Conservation (phyloP, 2,329 filamentous ascomycete species). For the Microascus cirrosus region DNA sequence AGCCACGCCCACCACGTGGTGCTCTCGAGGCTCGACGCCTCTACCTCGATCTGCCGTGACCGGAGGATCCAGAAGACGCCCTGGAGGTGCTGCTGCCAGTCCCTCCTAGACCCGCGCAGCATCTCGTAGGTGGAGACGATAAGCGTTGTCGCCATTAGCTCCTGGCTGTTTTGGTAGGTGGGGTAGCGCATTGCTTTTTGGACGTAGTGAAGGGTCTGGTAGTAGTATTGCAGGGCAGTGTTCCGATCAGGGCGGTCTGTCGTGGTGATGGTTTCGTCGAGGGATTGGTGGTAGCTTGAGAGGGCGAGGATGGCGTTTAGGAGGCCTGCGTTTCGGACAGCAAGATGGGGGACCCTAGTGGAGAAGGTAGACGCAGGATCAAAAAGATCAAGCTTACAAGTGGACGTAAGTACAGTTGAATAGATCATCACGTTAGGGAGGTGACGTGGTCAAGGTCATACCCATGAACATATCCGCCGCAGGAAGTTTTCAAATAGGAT, state of each 20-base stretch:
- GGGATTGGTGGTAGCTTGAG: constrained; percentile 30
- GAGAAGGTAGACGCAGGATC: constrained; percentile 12
- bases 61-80: constrained; percentile 56
- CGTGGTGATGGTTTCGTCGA: constrained; percentile 3
- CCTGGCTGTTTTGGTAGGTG: constrained; percentile 43
- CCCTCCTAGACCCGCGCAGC: constrained; percentile 43
- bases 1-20: constrained; percentile 58
- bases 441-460: constrained; percentile 1
- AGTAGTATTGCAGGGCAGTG: constrained; percentile 42
- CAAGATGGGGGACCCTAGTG: constrained; percentile 11
- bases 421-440: not conserved
- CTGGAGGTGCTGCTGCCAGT: constrained; percentile 51
- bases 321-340: constrained; percentile 36
- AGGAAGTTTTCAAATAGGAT: constrained; percentile 13
- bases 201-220: constrained; percentile 50
- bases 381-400: constrained; percentile 11
- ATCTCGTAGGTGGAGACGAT: constrained; percentile 56
- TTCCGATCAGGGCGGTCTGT: constrained; percentile 20
- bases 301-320: constrained; percentile 47
- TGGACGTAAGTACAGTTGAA: too few relatives aligned
- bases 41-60: constrained; percentile 49
- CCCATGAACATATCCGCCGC: constrained; percentile 14
- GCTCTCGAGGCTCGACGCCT: constrained; percentile 41
- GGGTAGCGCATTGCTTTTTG: constrained; percentile 47
- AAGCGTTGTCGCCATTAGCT: constrained; percentile 47